A percentile compares a stretch with the other conserved stretches of the same genome.
These are phyloP conservation scores for Pyricularia sp. DNA, from an alignment of 2,329 filamentous ascomycete genomes.

Conservation along the genomic window DNA sequence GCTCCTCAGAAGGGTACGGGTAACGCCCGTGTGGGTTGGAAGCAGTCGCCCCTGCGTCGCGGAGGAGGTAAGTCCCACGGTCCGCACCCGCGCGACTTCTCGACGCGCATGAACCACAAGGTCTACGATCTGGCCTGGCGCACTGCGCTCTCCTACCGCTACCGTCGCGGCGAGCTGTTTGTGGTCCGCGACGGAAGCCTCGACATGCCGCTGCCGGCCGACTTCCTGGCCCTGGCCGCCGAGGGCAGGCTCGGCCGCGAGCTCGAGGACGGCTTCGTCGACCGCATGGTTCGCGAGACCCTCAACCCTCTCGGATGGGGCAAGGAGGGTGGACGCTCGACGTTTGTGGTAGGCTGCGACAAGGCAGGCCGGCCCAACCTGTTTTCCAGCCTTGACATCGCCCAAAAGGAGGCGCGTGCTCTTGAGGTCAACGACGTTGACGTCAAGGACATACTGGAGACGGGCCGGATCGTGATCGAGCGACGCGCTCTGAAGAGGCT, in stretches of 20 bases:
- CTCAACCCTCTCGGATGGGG: constrained; percentile 65
- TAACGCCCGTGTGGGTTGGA: constrained; percentile 66
- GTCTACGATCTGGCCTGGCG: constrained; percentile 94
- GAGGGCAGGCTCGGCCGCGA: constrained; percentile 22
- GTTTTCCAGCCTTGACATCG: constrained; percentile 54
- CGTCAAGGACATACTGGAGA: constrained; percentile 87
- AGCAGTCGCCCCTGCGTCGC: constrained; percentile 69
- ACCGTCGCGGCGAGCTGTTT: constrained; percentile 75
- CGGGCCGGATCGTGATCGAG: constrained; percentile 80
- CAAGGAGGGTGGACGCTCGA: constrained; percentile 55
- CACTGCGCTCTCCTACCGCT: constrained; percentile 87
- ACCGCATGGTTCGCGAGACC: constrained; percentile 56
- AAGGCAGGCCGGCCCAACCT: constrained; percentile 47
- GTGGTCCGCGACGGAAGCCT: constrained; percentile 66
- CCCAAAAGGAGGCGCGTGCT: constrained; percentile 59
- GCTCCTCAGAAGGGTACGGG: constrained; percentile 82
- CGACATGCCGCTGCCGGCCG: constrained; percentile 51
- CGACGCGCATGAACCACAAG: constrained; percentile 73
- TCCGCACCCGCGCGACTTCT: constrained; percentile 88
- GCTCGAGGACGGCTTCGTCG: constrained; percentile 37
- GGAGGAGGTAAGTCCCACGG: constrained; percentile 87
- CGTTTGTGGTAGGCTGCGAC: constrained; percentile 55
- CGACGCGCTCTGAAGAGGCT: constrained; percentile 67
- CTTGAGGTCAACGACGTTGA: constrained; percentile 73
- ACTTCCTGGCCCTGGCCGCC: constrained; percentile 32